A percentile compares a stretch with the other conserved stretches of the same genome.
phyloP scores from a whole-genome alignment of 495 filamentous ascomycete species.

The Cercophora sp. region DNA sequence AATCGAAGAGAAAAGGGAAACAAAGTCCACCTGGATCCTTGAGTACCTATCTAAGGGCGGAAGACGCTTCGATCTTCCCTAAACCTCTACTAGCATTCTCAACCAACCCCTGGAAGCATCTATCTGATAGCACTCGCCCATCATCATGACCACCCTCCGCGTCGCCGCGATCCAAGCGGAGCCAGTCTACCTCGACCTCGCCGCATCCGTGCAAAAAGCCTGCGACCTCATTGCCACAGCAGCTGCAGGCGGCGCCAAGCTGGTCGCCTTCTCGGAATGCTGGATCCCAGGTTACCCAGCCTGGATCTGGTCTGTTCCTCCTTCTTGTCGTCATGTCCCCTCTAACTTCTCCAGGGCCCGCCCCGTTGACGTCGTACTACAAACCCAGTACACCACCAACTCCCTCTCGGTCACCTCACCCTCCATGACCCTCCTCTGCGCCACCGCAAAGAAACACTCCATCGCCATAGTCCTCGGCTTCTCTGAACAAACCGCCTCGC shows the following conservation, averaged over 20 bases:
- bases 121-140: too few species aligned
- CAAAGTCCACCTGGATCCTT: too few species aligned
- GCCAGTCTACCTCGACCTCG: slow-evolving; percentile 53
- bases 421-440: slow-evolving; percentile 45
- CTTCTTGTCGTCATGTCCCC: neutral
- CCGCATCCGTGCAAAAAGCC: slow-evolving; percentile 46
- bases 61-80: too few species aligned
- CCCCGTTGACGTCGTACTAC: slow-evolving; percentile 13
- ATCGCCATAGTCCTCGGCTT: slow-evolving; percentile 54
- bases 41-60: too few species aligned
- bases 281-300: slow-evolving; percentile 55
- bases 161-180: slow-evolving; percentile 52
- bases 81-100: too few species aligned
- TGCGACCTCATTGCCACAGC: slow-evolving; percentile 50
- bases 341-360: slow-evolving; percentile 7
- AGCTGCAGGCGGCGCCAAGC: slow-evolving; percentile 42
- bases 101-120: too few species aligned
- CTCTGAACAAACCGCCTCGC: slow-evolving; percentile 42
- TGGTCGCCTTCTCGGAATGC: slow-evolving; percentile 54
- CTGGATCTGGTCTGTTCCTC: slow-evolving; percentile 52
- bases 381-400: slow-evolving; percentile 29
- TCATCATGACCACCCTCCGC: slow-evolving; percentile 14
- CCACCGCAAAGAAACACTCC: slow-evolving; percentile 34
- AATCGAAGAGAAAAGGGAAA: too few species aligned
- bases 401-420: slow-evolving; percentile 41